Base-by-base conservation (phyloP, 2,329 filamentous ascomycete genomes). In the Beauveria varroae region DNA sequence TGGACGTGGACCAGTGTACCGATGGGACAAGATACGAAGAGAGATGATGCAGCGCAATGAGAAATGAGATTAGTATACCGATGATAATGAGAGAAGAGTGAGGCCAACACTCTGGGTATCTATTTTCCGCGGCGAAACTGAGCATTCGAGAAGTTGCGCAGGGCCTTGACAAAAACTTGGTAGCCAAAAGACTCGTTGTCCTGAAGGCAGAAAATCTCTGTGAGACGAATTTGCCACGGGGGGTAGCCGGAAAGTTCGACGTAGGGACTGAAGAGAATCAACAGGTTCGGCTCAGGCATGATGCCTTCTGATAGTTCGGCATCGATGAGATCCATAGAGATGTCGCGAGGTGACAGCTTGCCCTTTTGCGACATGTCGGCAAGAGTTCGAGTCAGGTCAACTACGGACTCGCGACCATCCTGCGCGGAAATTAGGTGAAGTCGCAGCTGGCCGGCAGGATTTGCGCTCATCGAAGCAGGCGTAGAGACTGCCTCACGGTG, bases 161-260 rank as follows among this genome's bases (percentile, higher is more conserved):
- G 76, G 1, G 88, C 93, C 65, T 88, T 83, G 65, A 98, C 79
- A 73, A 98, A 99, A 34, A 96, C 89, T 71, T 97, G 93, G 74
- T 99, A 99, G 50, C 92, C 92, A 20, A 99, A 93, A 1, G 86
- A 86, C 64, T 89, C 83, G 72, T 91, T 91, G 70, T 93, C 89
- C 61, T 83, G 82, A 14, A 90, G 78, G 68, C 86, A 85, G 73
- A 93, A 97, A 62, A 99, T 97, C 79, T 99, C 95, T 0, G 93
- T 97, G 70, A 99, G 78, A 49, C 95, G 85, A 64, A 98, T 84
- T 75, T 97, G 95, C 95, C 95, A 99, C 1, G 95, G 95, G 10
- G 95, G 95, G 72, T 98, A 99, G 10, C 95, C 92, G 59, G 91
- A 87, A 50, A 99, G 76, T 71, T 92, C 87, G 59, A 98, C 86